Evolutionary conservation across 495 filamentous ascomycete genomes (phyloP).

Genomic region (Aspergillus conjunctus): DNA sequence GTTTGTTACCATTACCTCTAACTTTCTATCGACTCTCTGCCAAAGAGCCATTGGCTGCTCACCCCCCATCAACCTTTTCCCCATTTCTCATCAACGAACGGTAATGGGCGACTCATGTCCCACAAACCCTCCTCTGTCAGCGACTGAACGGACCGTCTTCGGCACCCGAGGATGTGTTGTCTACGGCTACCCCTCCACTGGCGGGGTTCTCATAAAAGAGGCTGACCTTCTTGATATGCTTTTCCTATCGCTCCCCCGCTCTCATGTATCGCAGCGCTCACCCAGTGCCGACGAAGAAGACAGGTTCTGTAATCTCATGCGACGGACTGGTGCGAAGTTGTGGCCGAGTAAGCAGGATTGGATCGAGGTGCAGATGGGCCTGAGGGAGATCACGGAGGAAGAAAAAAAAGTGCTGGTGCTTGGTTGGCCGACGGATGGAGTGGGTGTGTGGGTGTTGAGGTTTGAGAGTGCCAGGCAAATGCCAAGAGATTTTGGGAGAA

Average conservation of each 20-base stretch:
- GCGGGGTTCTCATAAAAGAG: slow-evolving; percentile 9
- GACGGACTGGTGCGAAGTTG: slow-evolving; percentile 10
- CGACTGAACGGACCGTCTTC: slow-evolving; percentile 10
- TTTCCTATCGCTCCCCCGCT: slow-evolving; percentile 11
- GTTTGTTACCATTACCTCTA: slow-evolving; percentile 7
- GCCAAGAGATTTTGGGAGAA: slow-evolving; percentile 22
- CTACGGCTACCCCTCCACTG: slow-evolving; percentile 23
- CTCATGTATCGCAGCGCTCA: slow-evolving; percentile 2
- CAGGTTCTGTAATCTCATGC: slow-evolving; percentile 9
- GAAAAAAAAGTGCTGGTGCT: slow-evolving; percentile 1
- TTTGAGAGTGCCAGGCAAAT: slow-evolving; percentile 11
- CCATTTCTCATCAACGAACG: slow-evolving; percentile 22
- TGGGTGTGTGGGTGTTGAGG: slow-evolving; percentile 16
- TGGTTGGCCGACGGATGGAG: slow-evolving; percentile 12
- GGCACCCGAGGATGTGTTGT: slow-evolving; percentile 14
- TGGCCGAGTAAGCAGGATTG: slow-evolving; percentile 11
- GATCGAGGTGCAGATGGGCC: background rate
- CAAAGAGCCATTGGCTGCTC: slow-evolving; percentile 11
- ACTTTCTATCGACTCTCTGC: slow-evolving; percentile 12
- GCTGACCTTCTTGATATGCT: slow-evolving; percentile 9
- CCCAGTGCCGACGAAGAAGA: slow-evolving; percentile 12
- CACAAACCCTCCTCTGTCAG: background rate
- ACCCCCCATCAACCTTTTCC: slow-evolving; percentile 14
- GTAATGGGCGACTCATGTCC: slow-evolving; percentile 7
- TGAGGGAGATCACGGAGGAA: slow-evolving; percentile 7